Conservation (phyloP, 305 asterid species). For the Fraxinus platypoda region DNA sequence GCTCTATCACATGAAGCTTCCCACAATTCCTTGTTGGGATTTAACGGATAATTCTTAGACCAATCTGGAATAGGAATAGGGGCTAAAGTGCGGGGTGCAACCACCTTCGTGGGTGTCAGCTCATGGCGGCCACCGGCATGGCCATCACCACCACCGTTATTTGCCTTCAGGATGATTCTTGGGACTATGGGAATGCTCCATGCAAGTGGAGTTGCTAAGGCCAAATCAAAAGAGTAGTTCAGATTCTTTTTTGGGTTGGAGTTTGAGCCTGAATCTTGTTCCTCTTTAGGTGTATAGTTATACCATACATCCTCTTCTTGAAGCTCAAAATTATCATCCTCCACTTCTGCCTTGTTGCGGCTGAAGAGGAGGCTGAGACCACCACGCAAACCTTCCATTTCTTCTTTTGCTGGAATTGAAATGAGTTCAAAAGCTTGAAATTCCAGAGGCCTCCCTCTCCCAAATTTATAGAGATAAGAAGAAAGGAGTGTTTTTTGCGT, state of each 20-base stretch:
- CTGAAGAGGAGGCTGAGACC: constrained; percentile 2
- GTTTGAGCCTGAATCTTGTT: background rate
- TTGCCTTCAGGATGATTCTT: constrained; percentile 29
- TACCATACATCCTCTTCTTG: constrained; percentile 57
- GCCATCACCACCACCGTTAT: background rate
- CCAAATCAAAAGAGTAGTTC: background rate
- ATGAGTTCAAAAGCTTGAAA: background rate
- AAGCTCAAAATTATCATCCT: constrained; percentile 27
- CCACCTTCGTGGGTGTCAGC: background rate
- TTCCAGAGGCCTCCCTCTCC: background rate
- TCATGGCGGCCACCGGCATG: background rate
- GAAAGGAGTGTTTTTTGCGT: constrained; percentile 1
- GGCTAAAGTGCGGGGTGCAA: constrained; percentile 24
- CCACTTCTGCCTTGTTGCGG: constrained; percentile 9
- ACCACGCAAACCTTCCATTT: constrained; percentile 25
- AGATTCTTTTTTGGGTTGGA: constrained; percentile 14
- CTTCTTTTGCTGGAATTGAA: background rate
- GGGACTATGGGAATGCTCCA: constrained; percentile 26
- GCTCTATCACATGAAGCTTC: constrained; percentile 23
- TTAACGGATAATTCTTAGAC: constrained; percentile 37
- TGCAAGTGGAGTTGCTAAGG: constrained; percentile 26
- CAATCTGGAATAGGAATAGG: constrained; percentile 39
- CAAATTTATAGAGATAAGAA: background rate
- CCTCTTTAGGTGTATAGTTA: background rate
- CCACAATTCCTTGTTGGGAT: constrained; percentile 27